Conservation (phyloP, 306 rosid genomes). For the Senna tora region DNA sequence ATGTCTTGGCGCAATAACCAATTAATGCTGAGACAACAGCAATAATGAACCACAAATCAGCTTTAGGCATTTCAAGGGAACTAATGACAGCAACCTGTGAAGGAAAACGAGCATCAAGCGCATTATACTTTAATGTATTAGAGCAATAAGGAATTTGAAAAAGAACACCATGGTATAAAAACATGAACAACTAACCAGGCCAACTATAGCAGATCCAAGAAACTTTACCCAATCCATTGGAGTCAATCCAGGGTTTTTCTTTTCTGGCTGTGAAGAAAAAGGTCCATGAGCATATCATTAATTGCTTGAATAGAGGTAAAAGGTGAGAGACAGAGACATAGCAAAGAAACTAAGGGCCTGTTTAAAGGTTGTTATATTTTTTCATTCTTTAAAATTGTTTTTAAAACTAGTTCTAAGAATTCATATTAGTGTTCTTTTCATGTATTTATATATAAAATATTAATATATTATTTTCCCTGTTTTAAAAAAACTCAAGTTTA, state of each 20-base stretch:
- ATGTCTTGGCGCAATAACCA: conserved; percentile 91
- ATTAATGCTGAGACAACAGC: conserved; percentile 82
- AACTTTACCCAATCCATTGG: conserved; percentile 99
- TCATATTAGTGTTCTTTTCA: too few relatives aligned
- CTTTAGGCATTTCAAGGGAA: conserved; percentile 82
- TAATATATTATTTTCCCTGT: too few relatives aligned
- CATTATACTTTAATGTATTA: conserved; percentile 29
- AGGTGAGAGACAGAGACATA: conserved; percentile 8
- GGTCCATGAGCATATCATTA: conserved; percentile 38
- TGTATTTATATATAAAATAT: too few relatives aligned
- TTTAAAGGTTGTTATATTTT: too few relatives aligned
- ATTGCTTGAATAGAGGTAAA: conserved; percentile 28
- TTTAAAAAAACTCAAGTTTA: too few relatives aligned
- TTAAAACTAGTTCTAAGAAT: too few relatives aligned
- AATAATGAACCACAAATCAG: conserved; percentile 82
- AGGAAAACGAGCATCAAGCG: conserved; percentile 30
- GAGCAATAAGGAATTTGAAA: conserved; percentile 36
- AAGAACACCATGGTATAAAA: conserved; percentile 8
- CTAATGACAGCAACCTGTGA: conserved; percentile 84
- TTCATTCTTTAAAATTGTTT: too few relatives aligned
- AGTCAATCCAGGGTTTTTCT: conserved; percentile 96
- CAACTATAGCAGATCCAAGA: conserved; percentile 85
- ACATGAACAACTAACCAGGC: conserved; percentile 95
- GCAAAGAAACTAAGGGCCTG: conserved; percentile 12
- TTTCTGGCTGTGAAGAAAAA: conserved; percentile 78